Base-by-base conservation (phyloP, 2,329 filamentous ascomycete genomes). In the Curvularia lunata region DNA sequence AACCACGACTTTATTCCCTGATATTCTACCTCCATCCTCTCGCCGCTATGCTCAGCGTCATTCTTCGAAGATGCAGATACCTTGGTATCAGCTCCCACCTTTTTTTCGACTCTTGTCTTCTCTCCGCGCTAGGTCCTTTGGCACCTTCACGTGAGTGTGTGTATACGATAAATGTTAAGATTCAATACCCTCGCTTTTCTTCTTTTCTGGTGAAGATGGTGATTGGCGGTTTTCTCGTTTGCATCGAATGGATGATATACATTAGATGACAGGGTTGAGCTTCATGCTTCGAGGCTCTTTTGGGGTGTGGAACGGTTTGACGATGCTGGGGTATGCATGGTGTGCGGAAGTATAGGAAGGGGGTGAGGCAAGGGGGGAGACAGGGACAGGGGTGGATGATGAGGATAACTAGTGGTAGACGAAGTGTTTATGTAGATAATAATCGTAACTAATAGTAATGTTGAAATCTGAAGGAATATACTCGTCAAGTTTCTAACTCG, bases 111-210 rank as follows among this genome's bases (percentile, higher is more conserved):
- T 9, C 18, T 19, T 32, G 28, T 19, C 25, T 51, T 41, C 16
- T 50, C 34, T 25, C 16, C 42, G 10, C 42, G n/a, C 18, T 37
- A 5, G 25, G n/a, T 46, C 5, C 9, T 46, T 19, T 30, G 12
- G 8, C n/a, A 46, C 43, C 43, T 30, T 30, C n/a, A 28, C 27
- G 43, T 46, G 25, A 4, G 16, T 37, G 32, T 46, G 25, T 18
- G 27, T 49, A 30, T 49, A 49, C 25, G 47, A 49, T 49, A 37
- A 37, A 28, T 28, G 25, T 38, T 19, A 46, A 46, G 25, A 37
- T 49, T 49, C 34, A 37, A 49, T 49, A 49, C 34, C 47, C 47
- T 49, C 43, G 43, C 10, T 46, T 46, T n/a, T n/a, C n/a, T 32
- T 16, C 8, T 2, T 16, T 30, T 30, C 28, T 13, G 30, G 43